Evolutionary conservation across 495 filamentous ascomycete genomes (phyloP), one percentile per base, ranked within the genome.

Genomic region (Hyaloscypha bicolor): DNA sequence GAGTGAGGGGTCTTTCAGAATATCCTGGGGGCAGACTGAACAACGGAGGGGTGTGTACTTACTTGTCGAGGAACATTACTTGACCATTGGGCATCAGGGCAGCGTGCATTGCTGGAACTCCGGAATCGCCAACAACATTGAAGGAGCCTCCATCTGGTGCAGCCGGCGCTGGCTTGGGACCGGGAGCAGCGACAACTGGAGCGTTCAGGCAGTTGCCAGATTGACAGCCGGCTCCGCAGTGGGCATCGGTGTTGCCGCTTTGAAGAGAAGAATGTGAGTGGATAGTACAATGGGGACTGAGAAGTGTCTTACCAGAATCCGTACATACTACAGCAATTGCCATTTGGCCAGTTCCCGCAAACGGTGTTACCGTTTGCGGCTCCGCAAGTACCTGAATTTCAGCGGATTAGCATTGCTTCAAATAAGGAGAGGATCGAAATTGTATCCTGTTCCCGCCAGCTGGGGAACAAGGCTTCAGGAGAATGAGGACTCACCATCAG

Each of bases 31-130:
- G 42, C 42, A 48, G 16, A 19, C 9, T 48, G 2, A 48, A 48
- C 42, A 14, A 48, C 12, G 35, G 35, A 37, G 35, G 35, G 6
- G 35, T 12, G 35, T 48, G 9, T 48, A 48, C 42, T 48, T 19
- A 78, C 69, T 89, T 89, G 76, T 89, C 87, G 62, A 89, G 73
- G 74, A 89, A 89, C 22, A 87, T 72, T 6, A 87, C 85, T 35
- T 79, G 77, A 6, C 86, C 87, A 69, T 89, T 88, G 11, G 81
- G 82, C 76, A 88, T 74, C 31, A 89, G 79, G 66, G 76, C 87
- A 64, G 86, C 85, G 66, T 88, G 86, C 87, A 89, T 89, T 12
- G 81, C 87, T 52, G 86, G 85, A 59, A 89, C 87, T 72, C 87
- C 87, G 39, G 84, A 83, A 42, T 80, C 69, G 32, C 86, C 87